phyloP scores from a whole-genome alignment of 2,329 filamentous ascomycete genomes.

The Talaromyces sp. region DNA sequence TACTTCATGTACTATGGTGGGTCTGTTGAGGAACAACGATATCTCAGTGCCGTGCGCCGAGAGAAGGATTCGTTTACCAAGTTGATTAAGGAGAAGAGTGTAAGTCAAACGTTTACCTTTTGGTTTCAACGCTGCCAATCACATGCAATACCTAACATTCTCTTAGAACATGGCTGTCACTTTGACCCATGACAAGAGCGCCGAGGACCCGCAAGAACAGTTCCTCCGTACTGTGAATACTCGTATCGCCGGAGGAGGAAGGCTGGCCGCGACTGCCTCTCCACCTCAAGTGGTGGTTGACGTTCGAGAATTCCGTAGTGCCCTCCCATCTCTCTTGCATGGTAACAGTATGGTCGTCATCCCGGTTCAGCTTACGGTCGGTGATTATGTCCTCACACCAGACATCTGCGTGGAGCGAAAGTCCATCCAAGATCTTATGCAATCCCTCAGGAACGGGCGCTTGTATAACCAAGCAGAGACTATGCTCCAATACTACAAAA shows the following conservation, averaged over 20 bases:
- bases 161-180: conserved; percentile 78
- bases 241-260: conserved; percentile 89
- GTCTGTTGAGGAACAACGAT: conserved; percentile 93
- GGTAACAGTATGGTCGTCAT: conserved; percentile 85
- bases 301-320: conserved; percentile 93
- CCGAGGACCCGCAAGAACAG: conserved; percentile 81
- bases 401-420: conserved; percentile 94
- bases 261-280: conserved; percentile 78
- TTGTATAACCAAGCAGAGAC: conserved; percentile 90
- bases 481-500: conserved; percentile 92
- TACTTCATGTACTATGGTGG: conserved; percentile 97
- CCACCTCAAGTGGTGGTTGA: conserved; percentile 92
- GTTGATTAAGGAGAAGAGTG: conserved; percentile 87
- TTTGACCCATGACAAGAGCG: conserved; percentile 71
- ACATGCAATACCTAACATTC: conserved; percentile 15
- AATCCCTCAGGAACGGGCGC: conserved; percentile 87
- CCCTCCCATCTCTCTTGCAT: conserved; percentile 86
- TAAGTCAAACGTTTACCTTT: conserved; percentile 30
- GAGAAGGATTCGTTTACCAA: conserved; percentile 97
- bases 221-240: conserved; percentile 97
- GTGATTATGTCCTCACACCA: conserved; percentile 91
- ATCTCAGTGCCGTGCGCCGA: conserved; percentile 82
- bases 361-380: conserved; percentile 93
- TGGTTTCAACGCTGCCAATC: too few species aligned
- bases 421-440: conserved; percentile 86